A percentile compares a stretch with the other conserved stretches of the same genome.
Conservation (phyloP, 495 filamentous ascomycete genomes). For the Hypoxylon cercidicola region DNA sequence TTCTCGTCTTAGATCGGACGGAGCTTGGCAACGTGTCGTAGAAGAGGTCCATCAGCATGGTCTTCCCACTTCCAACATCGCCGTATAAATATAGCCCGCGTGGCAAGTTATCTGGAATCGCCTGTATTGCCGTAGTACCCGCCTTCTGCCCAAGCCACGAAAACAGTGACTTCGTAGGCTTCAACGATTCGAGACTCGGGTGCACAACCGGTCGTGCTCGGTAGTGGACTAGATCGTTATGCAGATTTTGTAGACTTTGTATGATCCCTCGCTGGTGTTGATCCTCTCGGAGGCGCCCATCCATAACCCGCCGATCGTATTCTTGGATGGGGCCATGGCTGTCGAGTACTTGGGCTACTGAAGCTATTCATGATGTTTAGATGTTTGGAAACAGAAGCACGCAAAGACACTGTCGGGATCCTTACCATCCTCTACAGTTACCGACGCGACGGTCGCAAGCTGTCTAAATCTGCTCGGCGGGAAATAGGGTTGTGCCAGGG, state of each 20-base stretch:
- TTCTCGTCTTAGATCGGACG: conserved; percentile 87
- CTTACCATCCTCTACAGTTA: conserved; percentile 46
- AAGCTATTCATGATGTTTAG: conserved; percentile 26
- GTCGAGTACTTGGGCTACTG: conserved; percentile 32
- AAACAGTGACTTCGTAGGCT: conserved; percentile 73
- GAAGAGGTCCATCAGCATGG: conserved; percentile 99
- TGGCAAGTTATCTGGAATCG: conserved; percentile 77
- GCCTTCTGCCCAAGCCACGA: conserved; percentile 70
- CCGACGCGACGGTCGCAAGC: conserved; percentile 46
- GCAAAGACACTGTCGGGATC: background rate
- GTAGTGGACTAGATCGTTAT: conserved; percentile 83
- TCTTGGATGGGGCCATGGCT: conserved; percentile 79
- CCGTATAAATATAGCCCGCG: conserved; percentile 95
- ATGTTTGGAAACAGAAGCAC: conserved; percentile 14
- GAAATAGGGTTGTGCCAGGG: conserved; percentile 25
- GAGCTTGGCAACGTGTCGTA: conserved; percentile 89
- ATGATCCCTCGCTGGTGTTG: conserved; percentile 92
- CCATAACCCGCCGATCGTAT: conserved; percentile 81
- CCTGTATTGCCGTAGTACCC: conserved; percentile 45
- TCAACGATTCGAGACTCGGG: conserved; percentile 78
- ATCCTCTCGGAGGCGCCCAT: conserved; percentile 81
- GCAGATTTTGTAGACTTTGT: conserved; percentile 85
- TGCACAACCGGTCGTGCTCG: conserved; percentile 75
- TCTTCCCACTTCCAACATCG: conserved; percentile 97
- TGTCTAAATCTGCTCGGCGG: conserved; percentile 40